Base-by-base conservation (phyloP, 108 stramenopile genomes). In the Stephanodiscus minutulus region DNA sequence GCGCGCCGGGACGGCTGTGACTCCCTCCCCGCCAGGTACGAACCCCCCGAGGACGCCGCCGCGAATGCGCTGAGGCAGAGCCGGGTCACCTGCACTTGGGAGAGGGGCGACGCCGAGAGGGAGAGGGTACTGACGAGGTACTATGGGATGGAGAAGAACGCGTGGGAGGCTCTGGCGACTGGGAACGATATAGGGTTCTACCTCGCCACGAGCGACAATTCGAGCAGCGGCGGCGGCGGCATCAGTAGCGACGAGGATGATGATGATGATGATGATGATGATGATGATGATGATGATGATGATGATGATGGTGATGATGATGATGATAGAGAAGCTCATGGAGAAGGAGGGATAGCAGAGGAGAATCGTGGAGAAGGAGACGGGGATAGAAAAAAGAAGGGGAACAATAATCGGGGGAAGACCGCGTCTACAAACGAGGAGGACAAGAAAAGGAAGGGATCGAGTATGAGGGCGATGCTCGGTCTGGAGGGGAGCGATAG, bases 61-160 rank as follows among this genome's bases (percentile, higher is more conserved):
- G 82, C 88, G 13, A 84, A 81, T 48, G 95, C 97, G 7, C 77
- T 99, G 56, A 93, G 97, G 74, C 93, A 96, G 66, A 95, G 96
- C 5, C 87, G 79, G 11, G 96, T 99, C 24, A 66, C 86, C 47
- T 97, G 97, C 77, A 92, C 97, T n/a, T 99, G 98, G 98, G 98
- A 99, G 49, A 89, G 88, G 48, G 97, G 91, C n/a, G 97, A 98
- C 56, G 62, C 62, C 15, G 91, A 96, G 25, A 80, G 97, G 52
- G 94, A 95, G 66, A 82, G 70, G 36, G 84, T 72, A 56, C 76
- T 98, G 55, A 96, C 96, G 15, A 83, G 85, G 60, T 70, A 56
- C 55, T 88, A 89, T 56, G 84, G 81, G 9, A 79, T 81, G 54
- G 80, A 76, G 1, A 77, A 71, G 44, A 81, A 85, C 25, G 76